Base-by-base conservation (phyloP, 441 rosid species). In the Daphne laureola region DNA sequence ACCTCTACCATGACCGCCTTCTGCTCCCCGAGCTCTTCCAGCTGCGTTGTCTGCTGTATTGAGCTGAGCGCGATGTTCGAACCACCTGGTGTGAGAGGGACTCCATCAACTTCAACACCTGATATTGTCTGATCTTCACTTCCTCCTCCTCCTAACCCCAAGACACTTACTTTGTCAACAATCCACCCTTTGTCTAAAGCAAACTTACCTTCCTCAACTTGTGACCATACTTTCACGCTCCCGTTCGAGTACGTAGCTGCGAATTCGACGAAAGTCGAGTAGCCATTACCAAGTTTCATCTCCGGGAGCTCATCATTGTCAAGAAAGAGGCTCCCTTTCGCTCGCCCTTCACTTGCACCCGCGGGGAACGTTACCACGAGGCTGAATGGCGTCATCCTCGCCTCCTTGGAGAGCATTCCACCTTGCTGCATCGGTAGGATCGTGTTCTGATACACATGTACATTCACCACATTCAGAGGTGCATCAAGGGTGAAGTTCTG, bases 391-490 rank as follows among this genome's bases (percentile, higher is more conserved):
- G 99, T 87, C 61, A 40, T 73, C 66, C 96, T 83, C 2, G 96
- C 96, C 55, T 83, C 80, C 65, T 74, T 93, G 1, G 99, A 82
- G 17, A 90, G 67, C 72, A 80, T 27, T 26, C 99, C 99, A 8
- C 97, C 99, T 49, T 69, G 86, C 73, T 93, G 99, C 95, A 90
- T 87, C 0, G 99, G 97, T 5, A 93, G 55, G 46, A 93, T 85
- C 14, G 87, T 75, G 58, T 75, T 84, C 46, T 93, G 89, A 73
- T 85, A 82, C 59, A 87, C 71, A 66, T 93, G 99, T 48, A 83
- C 90, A 47, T 93, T 93, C 25, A 93, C 90, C 17, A 67, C 84
- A 52, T 85, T 78, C 46, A 93, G 68, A 1, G 99, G 97, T 12
- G 96, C 84, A 14, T 82, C 79, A 4, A 93, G 84, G 12, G 85